Base-by-base conservation (phyloP, 2,329 filamentous ascomycete species). In the Talaromyces sp. region DNA sequence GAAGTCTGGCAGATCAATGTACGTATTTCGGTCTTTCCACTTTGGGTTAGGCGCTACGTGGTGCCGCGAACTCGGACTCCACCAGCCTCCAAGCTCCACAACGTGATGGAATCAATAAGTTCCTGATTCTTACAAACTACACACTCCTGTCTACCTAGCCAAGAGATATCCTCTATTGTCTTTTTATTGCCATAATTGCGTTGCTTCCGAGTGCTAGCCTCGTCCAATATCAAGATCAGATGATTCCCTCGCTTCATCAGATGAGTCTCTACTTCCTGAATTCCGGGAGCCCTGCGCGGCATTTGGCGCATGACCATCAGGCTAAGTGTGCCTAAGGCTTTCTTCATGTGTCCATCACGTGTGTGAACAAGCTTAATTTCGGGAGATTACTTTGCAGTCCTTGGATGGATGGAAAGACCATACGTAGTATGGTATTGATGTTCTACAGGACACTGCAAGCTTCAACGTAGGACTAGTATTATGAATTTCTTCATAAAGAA, bases 1-100 rank as follows among this genome's bases (percentile, higher is more conserved):
- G 39, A 45, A n/a, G 31, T 33, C 49, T 11, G 19, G 50, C 31
- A 56, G 41, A 35, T 22, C 22, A 22, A 22, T 61, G 43, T 31
- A 61, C 37, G 35, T 54, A 62, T 41, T 54, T 41, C 47, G 19
- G 47, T 62, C 60, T 54, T 54, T 62, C 60, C 60, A n/a, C 22
- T 43, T 62, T 41, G 35, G 60, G 60, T 22, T 62, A 62, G 60
- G 6, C 52, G 52, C 52, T 56, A 37, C 31, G 52, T 56, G 50
- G 52, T 56, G 33, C 52, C 31, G 52, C 52, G 52, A 56, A 56
- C 52, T 56, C 52, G 19, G 52, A 56, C 33, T 37, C 52, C 52
- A 56, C 52, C 52, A 56, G 49, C 49, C 49, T 52, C 27, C 27
- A 33, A 52, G 33, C 52, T 56, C 52, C 52, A 39, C 52, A 37